phyloP scores from a whole-genome alignment of 2,329 filamentous ascomycete genomes.

The Geosmithia morbida region DNA sequence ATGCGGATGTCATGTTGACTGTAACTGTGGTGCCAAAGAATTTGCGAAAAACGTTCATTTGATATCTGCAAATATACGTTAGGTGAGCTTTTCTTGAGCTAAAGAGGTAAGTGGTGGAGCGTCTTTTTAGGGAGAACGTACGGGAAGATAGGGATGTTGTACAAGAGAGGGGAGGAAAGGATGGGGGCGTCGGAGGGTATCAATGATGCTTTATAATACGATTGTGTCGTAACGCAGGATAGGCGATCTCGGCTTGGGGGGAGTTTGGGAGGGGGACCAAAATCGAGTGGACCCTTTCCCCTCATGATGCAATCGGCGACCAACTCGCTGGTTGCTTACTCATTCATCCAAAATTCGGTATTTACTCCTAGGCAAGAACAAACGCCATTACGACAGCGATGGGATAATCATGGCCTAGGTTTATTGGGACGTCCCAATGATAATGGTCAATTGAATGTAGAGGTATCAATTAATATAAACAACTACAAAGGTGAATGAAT shows the following conservation, averaged over 20 bases:
- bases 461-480: too few species aligned
- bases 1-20: slow-evolving; percentile 1
- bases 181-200: not conserved
- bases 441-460: too few species aligned
- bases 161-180: not conserved
- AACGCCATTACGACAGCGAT: not conserved
- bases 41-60: slow-evolving; percentile 1
- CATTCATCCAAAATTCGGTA: not conserved
- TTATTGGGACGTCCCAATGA: too few species aligned
- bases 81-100: not conserved
- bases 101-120: not conserved
- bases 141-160: not conserved
- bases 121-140: not conserved
- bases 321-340: not conserved
- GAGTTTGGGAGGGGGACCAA: not conserved
- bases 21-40: slow-evolving; percentile 1
- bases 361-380: not conserved
- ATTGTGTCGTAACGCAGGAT: not conserved
- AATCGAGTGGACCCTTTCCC: not conserved
- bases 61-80: not conserved
- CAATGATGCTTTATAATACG: not conserved
- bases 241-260: not conserved
- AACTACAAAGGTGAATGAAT: too few species aligned
- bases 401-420: too few species aligned
- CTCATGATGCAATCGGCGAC: not conserved